Base-by-base conservation (phyloP, 768 basidiomycete species). In the Suillus ampliporus region DNA sequence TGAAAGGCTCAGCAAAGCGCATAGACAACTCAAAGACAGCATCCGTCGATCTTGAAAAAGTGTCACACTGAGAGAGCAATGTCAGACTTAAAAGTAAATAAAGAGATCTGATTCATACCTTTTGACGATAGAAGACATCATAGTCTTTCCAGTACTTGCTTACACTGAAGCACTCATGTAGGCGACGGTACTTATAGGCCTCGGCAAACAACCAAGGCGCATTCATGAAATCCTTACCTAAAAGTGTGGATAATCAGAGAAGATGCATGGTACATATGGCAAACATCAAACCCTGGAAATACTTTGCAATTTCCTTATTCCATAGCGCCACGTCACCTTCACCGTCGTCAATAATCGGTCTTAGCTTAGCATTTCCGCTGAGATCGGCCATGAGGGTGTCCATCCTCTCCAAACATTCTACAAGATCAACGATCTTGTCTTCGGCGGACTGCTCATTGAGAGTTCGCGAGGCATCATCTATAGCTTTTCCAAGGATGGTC, bases 271-370 rank as follows among this genome's bases (percentile, higher is more conserved):
- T 21, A 57, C 1, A 57, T 34, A 40, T 40, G 17, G 52, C 2
- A 19, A 28, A 38, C 47, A 44, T 48, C 66, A 71, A 63, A 75
- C 92, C 93, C 78, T 94, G 89, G 79, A 97, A 97, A 75, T 86
- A 97, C 72, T 93, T 94, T 47, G 94, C 94, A 52, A 97, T 96
- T 74, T 95, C 94, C 74, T 97, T 97, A 79, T 98, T 98, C 96
- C 95, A 98, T 9, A 97, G 82, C 7, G 94, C 89, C 35, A 98
- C 91, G 65, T 97, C 96, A 10, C 88, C 95, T 72, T 95, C 95
- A 58, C 84, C 87, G 70, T 97, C 96, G 74, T 97, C 96, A 37
- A 93, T 77, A 70, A 97, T 93, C 37, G 93, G 93, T 14, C 95
- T 80, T 13, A 97, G 82, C 73, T 92, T 93, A 13, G 88, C 86